phyloP scores from a whole-genome alignment of 257 asterid genomes.

The Ajuga chamaepitys region DNA sequence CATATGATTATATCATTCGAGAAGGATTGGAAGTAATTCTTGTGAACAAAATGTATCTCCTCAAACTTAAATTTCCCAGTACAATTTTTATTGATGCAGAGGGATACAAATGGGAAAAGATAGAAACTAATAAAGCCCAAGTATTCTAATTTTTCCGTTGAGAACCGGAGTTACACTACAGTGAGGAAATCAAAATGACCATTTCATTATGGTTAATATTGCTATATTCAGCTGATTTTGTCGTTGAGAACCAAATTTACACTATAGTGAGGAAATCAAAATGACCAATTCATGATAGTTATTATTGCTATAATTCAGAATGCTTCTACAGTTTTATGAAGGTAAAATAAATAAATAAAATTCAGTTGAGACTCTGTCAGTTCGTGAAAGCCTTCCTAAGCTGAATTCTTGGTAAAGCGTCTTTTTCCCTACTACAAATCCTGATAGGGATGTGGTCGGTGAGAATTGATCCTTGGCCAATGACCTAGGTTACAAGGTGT shows the following conservation, averaged over 20 bases:
- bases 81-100: background rate
- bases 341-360: background rate
- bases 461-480: too few species aligned
- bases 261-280: background rate
- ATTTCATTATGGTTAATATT: too few species aligned
- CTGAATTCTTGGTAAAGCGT: background rate
- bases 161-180: background rate
- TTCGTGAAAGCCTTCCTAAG: background rate
- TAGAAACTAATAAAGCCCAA: background rate
- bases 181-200: background rate
- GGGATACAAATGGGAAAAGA: background rate
- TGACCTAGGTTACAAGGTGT: too few species aligned
- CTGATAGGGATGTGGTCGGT: too few species aligned
- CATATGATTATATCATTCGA: background rate
- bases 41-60: background rate
- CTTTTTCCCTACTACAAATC: too few species aligned
- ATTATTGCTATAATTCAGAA: background rate
- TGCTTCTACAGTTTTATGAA: too few species aligned
- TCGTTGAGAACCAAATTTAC: background rate
- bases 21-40: background rate
- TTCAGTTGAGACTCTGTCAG: background rate
- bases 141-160: background rate
- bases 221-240: too few species aligned
- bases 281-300: background rate
- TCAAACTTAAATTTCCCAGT: background rate